phyloP scores from a whole-genome alignment of 208 protist species.

The Trypanosoma cruzi region DNA sequence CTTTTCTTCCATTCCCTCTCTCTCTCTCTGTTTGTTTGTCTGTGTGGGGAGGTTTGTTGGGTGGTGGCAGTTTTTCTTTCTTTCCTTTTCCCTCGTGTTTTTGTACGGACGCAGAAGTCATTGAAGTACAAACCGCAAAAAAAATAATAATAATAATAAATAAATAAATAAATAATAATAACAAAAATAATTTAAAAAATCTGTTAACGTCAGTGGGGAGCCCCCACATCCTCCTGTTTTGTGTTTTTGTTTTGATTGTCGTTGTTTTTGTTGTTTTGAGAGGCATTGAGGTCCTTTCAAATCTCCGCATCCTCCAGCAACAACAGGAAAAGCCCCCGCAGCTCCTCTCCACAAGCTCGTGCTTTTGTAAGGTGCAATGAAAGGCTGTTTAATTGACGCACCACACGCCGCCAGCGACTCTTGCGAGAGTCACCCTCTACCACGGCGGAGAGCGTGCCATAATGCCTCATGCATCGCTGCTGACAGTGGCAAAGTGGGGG shows the following conservation, averaged over 20 bases:
- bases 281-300: slow-evolving; percentile 3
- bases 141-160: slow-evolving; percentile 4
- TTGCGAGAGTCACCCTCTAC: slow-evolving; percentile 21
- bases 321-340: slow-evolving; percentile 56
- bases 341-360: slow-evolving; percentile 48
- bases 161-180: slow-evolving; percentile 14
- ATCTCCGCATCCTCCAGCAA: slow-evolving; percentile 60
- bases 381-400: slow-evolving; percentile 57
- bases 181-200: slow-evolving; percentile 13
- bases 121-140: background rate
- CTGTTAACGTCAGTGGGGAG: background rate
- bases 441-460: background rate
- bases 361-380: slow-evolving; percentile 40
- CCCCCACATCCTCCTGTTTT: no score
- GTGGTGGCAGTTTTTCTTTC: no score
- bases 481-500: background rate
- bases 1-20: slow-evolving; percentile 2
- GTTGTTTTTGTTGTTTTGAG: no score
- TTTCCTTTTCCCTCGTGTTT: no score
- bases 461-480: background rate
- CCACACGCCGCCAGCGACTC: slow-evolving; percentile 42
- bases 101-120: no score
- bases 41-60: background rate
- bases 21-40: background rate
- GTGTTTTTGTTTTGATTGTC: no score